Evolutionary conservation across 2,329 filamentous ascomycete species (phyloP), one percentile per base, ranked within the genome.

Genomic region (Alternaria gaisen): DNA sequence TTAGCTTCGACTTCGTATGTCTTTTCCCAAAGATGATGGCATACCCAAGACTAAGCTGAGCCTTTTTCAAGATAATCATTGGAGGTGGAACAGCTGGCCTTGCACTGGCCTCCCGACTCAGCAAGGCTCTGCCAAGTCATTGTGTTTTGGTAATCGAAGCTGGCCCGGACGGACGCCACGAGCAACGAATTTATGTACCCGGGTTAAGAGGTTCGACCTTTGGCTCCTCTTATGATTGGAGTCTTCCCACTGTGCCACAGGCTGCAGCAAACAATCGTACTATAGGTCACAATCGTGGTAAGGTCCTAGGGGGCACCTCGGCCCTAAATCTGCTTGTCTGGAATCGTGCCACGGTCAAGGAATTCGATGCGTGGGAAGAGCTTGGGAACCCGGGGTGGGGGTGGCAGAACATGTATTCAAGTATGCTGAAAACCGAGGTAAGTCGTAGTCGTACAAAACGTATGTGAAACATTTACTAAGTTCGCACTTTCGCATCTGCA

Each of bases 351-450:
- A 66, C 64, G n/a, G 61, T 68, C 16, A 70, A 64, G 4, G 77
- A 79, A 53, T 79, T 77, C 53, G 83, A 89, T 72, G 80, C 80
- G 1, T 89, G 87, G 87, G 83, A 82, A 53, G 73, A 80, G 26
- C 74, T 89, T 12, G 87, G 87, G 0, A 89, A 88, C 64, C 42
- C 53, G 40, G 63, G 66, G 7, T 90, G 87, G 87, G 80, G 81
- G 1, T 89, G 84, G 83, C 74, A 84, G 38, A 76, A 77, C 11
- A 65, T 84, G 46, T 64, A 68, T 47, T 58, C 68, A 8, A 73
- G 70, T 9, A 77, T 79, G 69, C 66, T 72, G n/a, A 67, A 38
- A n/a, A n/a, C 16, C 5, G 36, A 38, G n/a, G 36, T n/a, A 38
- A 38, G 36, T n/a, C 16, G n/a, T 8, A 16, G 16, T n/a, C 3